Base-by-base conservation (phyloP, 129 eudicot genomes). In the Silybum marianum region DNA sequence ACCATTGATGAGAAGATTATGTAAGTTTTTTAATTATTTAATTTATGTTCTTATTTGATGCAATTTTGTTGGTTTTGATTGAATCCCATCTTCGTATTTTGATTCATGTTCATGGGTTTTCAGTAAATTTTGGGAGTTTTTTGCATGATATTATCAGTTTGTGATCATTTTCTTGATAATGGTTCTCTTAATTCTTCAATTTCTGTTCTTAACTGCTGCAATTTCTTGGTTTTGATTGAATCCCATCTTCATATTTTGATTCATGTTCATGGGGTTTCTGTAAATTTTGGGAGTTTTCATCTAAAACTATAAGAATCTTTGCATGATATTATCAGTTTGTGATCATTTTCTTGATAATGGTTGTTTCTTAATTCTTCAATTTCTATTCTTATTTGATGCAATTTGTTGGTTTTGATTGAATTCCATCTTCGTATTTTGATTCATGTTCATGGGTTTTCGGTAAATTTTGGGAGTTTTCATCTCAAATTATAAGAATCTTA, bases 1-100 rank as follows among this genome's bases (percentile, higher is more conserved):
- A 38, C 42, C 9, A 38, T 90, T 21, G 86, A 68, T 36, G 91
- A 84, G 39, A 90, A 90, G 74, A 75, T 65, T 16, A 58, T 90
- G 91, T 90, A 86, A 36, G 89, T 38, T 71, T 80, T 62, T 36
- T 60, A 9, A n/a, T n/a, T n/a, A n/a, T n/a, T n/a, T n/a, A n/a
- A n/a, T n/a, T n/a, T n/a, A n/a, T n/a, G 9, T 71, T 80, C 23
- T 75, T 68, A 18, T 81, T 16, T 66, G 18, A 21, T 69, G 69
- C 68, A 38, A 48, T n/a, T 77, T 44, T 34, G 12, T 21, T 75
- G 23, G 36, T 36, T 6, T 73, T 81, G 22, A 38, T 42, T 6
- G 40, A 71, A 71, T 21, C 13, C 14, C 26, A 71, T 32, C 44
- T 18, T 70, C 46, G 34, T 9, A 14, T n/a, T 14, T 70, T 5